phyloP scores from a whole-genome alignment of 805 yeast genomes.

The Candida morakotiae region DNA sequence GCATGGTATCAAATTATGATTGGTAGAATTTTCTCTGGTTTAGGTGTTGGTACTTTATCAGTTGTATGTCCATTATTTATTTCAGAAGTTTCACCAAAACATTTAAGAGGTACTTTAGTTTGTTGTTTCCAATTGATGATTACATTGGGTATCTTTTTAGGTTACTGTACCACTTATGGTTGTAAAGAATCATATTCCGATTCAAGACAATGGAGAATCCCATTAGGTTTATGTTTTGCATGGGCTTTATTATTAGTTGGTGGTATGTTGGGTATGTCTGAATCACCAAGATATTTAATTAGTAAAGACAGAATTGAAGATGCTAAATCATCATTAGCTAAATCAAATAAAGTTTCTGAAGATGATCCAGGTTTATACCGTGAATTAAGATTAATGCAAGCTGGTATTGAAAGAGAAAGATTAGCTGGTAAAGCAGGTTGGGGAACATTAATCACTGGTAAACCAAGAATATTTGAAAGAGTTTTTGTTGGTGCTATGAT shows the following conservation, averaged over 20 bases:
- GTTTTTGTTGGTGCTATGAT: slow-evolving; percentile 53
- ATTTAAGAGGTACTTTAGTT: slow-evolving; percentile 66
- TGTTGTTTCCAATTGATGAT: slow-evolving; percentile 66
- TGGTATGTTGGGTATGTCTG: slow-evolving; percentile 60
- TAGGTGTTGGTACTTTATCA: slow-evolving; percentile 69
- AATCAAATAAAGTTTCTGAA: slow-evolving; percentile 48
- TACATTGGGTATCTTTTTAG: slow-evolving; percentile 66
- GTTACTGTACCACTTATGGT: slow-evolving; percentile 63
- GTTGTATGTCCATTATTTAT: slow-evolving; percentile 65
- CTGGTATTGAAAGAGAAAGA: slow-evolving; percentile 58
- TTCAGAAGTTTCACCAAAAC: slow-evolving; percentile 67
- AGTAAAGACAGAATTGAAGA: slow-evolving; percentile 46
- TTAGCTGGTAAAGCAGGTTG: slow-evolving; percentile 64
- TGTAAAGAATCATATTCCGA: slow-evolving; percentile 45
- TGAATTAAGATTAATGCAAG: slow-evolving; percentile 51
- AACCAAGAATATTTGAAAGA: slow-evolving; percentile 58
- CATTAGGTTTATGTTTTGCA: slow-evolving; percentile 50
- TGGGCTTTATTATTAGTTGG: slow-evolving; percentile 48
- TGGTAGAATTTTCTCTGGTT: slow-evolving; percentile 63
- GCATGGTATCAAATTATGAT: slow-evolving; percentile 62
- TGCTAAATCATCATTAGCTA: slow-evolving; percentile 52
- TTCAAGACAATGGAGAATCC: slow-evolving; percentile 65
- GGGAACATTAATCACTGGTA: slow-evolving; percentile 59
- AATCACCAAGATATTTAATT: slow-evolving; percentile 62
- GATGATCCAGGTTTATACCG: slow-evolving; percentile 52